Conservation (phyloP, 2,329 filamentous ascomycete species). For the Cladosporium sp. region DNA sequence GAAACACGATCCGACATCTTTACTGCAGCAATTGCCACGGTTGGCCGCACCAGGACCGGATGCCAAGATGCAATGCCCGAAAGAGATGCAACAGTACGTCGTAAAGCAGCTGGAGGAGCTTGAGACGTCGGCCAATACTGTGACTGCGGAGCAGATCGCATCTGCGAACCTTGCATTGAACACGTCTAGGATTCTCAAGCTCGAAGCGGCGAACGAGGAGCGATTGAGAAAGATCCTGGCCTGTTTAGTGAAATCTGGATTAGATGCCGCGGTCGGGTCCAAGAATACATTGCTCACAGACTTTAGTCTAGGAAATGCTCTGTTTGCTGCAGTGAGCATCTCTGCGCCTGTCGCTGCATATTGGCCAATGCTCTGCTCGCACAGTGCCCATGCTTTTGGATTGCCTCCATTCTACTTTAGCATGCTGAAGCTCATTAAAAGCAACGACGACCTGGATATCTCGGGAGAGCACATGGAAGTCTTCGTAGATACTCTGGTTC, state of each 20-base stretch:
- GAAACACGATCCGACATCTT: slow-evolving; percentile 34
- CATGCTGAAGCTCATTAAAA: slow-evolving; percentile 19
- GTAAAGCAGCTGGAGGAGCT: slow-evolving; percentile 6
- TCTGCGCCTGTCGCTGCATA: not conserved
- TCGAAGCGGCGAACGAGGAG: not conserved
- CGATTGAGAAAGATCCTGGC: not conserved
- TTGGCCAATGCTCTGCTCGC: slow-evolving; percentile 3
- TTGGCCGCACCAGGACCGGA: slow-evolving; percentile 1
- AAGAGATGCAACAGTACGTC: slow-evolving; percentile 10
- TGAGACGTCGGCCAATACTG: not conserved
- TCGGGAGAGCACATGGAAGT: slow-evolving; percentile 50
- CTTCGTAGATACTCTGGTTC: slow-evolving; percentile 61
- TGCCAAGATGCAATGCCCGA: slow-evolving; percentile 9
- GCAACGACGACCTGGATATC: slow-evolving; percentile 7
- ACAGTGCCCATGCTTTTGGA: slow-evolving; percentile 8
- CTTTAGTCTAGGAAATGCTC: slow-evolving; percentile 7
- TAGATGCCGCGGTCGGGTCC: not conserved
- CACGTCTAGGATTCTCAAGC: slow-evolving; percentile 4
- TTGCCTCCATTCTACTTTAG: slow-evolving; percentile 27
- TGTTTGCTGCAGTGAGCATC: slow-evolving; percentile 4
- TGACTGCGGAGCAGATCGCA: not conserved
- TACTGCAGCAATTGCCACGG: slow-evolving; percentile 10
- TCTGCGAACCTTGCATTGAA: slow-evolving; percentile 6
- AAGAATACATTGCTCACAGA: not conserved
- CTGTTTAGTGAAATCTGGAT: not conserved